Conservation (phyloP, 805 yeast genomes). For the Diddensiella caesifluorescens region DNA sequence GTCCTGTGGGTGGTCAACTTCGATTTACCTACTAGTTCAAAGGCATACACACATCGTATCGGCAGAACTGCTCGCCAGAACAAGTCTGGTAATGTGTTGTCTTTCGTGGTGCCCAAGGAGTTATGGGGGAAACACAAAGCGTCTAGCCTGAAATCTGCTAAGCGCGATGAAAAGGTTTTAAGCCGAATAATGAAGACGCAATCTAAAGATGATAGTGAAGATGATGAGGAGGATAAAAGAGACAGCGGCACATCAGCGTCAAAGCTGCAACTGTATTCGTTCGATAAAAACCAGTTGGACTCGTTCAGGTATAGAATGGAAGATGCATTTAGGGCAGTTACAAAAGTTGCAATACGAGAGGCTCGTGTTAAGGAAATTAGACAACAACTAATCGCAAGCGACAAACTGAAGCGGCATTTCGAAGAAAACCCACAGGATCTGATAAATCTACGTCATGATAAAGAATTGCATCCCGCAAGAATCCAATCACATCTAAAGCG, state of each 20-base stretch:
- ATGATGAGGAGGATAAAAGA: no score
- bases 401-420: slow-evolving; percentile 86
- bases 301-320: slow-evolving; percentile 95
- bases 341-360: slow-evolving; percentile 82
- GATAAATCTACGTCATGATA: slow-evolving; percentile 83
- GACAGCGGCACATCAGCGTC: no score
- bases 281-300: slow-evolving; percentile 87
- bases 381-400: slow-evolving; percentile 80
- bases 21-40: slow-evolving; percentile 85
- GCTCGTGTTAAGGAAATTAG: slow-evolving; percentile 88
- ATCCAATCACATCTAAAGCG: slow-evolving; percentile 81
- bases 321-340: slow-evolving; percentile 94
- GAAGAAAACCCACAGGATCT: slow-evolving; percentile 97
- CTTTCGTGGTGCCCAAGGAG: slow-evolving; percentile 79
- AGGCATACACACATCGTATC: slow-evolving; percentile 84
- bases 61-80: slow-evolving; percentile 99
- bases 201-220: slow-evolving; percentile 35
- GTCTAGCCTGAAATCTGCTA: slow-evolving; percentile 64
- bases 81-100: slow-evolving; percentile 87
- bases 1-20: slow-evolving; percentile 96
- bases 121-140: slow-evolving; percentile 87
- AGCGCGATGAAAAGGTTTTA: slow-evolving; percentile 81
- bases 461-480: slow-evolving; percentile 76
- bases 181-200: slow-evolving; percentile 74
- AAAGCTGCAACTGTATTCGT: slow-evolving; percentile 66